Evolutionary conservation across 768 basidiomycete species (phyloP).

Genomic region (Termitomyces sp.): DNA sequence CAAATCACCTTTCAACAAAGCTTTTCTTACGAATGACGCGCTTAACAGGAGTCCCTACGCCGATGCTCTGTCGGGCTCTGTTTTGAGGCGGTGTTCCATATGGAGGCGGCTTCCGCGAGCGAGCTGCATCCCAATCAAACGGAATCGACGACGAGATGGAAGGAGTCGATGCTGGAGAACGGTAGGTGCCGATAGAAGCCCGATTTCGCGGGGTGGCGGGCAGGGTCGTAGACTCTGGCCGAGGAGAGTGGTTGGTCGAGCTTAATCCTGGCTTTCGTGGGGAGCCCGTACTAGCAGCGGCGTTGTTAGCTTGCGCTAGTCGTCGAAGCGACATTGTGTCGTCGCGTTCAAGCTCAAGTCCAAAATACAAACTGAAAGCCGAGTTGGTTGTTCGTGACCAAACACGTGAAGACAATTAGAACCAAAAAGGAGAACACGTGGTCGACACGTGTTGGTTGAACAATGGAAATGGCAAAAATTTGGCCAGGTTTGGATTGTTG

Average conservation of each 20-base stretch:
- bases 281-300: slow-evolving; percentile 27
- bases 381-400: background rate
- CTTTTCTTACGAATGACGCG: slow-evolving; percentile 63
- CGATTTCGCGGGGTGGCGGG: slow-evolving; percentile 41
- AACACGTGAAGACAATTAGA: slow-evolving; percentile 22
- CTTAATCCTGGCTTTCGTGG: slow-evolving; percentile 25
- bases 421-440: slow-evolving; percentile 18
- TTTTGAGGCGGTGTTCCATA: slow-evolving; percentile 56
- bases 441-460: slow-evolving; percentile 42
- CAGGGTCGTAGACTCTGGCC: slow-evolving; percentile 25
- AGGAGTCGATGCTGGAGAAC: slow-evolving; percentile 60
- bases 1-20: slow-evolving; percentile 50
- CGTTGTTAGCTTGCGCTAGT: slow-evolving; percentile 47
- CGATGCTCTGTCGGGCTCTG: slow-evolving; percentile 40
- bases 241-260: slow-evolving; percentile 13
- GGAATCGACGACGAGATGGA: slow-evolving; percentile 73
- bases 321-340: slow-evolving; percentile 51
- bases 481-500: slow-evolving; percentile 2
- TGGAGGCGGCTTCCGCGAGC: slow-evolving; percentile 64
- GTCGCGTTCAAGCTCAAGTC: background rate
- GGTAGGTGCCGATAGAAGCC: slow-evolving; percentile 46
- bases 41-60: slow-evolving; percentile 32
- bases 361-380: background rate
- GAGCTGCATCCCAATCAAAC: slow-evolving; percentile 86
- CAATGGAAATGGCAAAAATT: slow-evolving; percentile 37